Evolutionary conservation across 2,329 filamentous ascomycete genomes (phyloP).

Genomic region (Rutstroemia sp.): DNA sequence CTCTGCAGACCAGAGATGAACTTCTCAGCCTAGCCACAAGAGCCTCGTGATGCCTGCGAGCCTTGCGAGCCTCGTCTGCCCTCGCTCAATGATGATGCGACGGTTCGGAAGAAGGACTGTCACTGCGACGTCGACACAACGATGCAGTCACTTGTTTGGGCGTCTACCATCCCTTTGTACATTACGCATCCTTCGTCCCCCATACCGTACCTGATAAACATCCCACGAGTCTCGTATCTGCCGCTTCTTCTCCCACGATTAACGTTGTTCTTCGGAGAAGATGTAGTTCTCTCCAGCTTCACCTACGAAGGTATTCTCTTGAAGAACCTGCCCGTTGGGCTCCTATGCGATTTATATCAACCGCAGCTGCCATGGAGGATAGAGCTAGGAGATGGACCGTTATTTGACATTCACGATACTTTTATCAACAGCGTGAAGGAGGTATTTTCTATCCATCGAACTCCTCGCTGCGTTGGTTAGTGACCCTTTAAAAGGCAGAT

Average conservation of each 20-base stretch:
- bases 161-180: conserved; percentile 28
- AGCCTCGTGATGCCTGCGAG: too few species aligned
- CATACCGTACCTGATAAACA: conserved; percentile 41
- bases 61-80: too few species aligned
- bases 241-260: conserved; percentile 56
- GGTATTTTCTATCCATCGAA: conserved; percentile 19
- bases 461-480: background rate
- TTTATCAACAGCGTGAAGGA: conserved; percentile 67
- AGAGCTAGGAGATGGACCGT: conserved; percentile 49
- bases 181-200: conserved; percentile 27
- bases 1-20: too few species aligned
- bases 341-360: conserved; percentile 60
- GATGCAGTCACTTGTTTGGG: conserved; percentile 30
- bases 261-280: conserved; percentile 52
- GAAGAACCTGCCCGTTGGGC: conserved; percentile 63
- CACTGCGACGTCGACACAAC: background rate
- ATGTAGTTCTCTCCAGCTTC: conserved; percentile 38
- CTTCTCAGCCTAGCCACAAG: too few species aligned
- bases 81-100: too few species aligned
- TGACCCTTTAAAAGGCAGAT: conserved; percentile 34
- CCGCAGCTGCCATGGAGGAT: conserved; percentile 53
- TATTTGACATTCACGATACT: conserved; percentile 47
- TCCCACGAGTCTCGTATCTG: conserved; percentile 60
- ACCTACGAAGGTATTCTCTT: conserved; percentile 60
- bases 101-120: too few species aligned